These are phyloP conservation scores for Microbotryum saponariae DNA, from an alignment of 1,284 basidiomycete species.

Conservation along the genomic window DNA sequence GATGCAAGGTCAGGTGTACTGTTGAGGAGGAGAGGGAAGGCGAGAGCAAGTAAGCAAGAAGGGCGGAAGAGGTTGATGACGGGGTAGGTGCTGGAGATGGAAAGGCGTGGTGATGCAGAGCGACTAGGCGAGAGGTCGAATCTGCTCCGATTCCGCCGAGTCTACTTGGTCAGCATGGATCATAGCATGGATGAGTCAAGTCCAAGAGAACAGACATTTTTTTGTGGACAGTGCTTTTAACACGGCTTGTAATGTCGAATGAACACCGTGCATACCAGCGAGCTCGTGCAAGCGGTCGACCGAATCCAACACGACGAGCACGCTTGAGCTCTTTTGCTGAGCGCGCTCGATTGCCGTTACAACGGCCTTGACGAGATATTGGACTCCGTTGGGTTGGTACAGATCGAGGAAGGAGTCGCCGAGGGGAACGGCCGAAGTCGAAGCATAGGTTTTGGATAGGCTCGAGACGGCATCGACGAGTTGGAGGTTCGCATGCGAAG, in stretches of 20 bases:
- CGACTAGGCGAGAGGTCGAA: constrained; percentile 14
- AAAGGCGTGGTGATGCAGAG: constrained; percentile 24
- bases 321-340: not conserved
- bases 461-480: constrained; percentile 11
- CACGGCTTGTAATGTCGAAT: constrained; percentile 5
- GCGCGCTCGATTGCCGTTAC: not conserved
- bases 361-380: not conserved
- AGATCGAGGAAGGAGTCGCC: constrained; percentile 1
- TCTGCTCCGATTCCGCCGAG: too few relatives aligned
- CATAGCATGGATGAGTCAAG: too few relatives aligned
- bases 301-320: constrained; percentile 24
- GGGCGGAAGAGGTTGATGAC: not conserved
- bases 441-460: not conserved
- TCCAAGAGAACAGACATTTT: constrained; percentile 4
- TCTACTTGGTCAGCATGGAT: too few relatives aligned
- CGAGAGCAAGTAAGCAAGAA: constrained; percentile 14
- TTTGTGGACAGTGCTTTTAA: not conserved
- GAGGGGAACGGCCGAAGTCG: not conserved
- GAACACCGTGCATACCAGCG: not conserved
- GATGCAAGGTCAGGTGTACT: constrained; percentile 29
- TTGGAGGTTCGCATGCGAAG: not conserved
- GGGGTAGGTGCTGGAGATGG: constrained; percentile 10
- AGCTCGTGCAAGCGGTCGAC: constrained; percentile 10
- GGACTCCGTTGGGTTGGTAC: not conserved
- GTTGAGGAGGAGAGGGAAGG: constrained; percentile 23